A percentile compares a stretch with the other conserved stretches of the same genome.
These are phyloP conservation scores for Jatropha multifida DNA, from an alignment of 441 rosid species.

Conservation along the genomic window DNA sequence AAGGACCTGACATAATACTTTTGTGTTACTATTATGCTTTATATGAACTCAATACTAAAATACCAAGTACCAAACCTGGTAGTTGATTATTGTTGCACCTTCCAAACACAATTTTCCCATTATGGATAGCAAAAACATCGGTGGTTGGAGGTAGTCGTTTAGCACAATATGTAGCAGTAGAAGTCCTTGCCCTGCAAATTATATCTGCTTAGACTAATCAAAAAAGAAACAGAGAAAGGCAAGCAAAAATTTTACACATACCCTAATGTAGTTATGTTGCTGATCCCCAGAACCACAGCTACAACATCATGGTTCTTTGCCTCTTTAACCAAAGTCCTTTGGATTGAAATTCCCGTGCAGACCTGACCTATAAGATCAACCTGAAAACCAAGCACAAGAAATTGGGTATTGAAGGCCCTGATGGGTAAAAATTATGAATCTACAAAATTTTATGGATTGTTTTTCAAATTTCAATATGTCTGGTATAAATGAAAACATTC, in stretches of 20 bases:
- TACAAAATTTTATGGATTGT: too few relatives aligned
- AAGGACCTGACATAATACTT: constrained; percentile 42
- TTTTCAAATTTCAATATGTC: too few relatives aligned
- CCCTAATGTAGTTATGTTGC: constrained; percentile 50
- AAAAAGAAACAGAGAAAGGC: constrained; percentile 20
- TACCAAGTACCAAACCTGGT: constrained; percentile 54
- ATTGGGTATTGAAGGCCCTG: not conserved
- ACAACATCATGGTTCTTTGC: constrained; percentile 53
- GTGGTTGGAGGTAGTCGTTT: constrained; percentile 64
- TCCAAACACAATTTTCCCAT: constrained; percentile 66
- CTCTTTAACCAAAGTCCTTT: constrained; percentile 61
- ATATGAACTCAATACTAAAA: constrained; percentile 24
- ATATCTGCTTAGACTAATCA: constrained; percentile 42
- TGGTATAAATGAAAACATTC: too few relatives aligned
- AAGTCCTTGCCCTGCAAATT: constrained; percentile 47
- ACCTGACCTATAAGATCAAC: constrained; percentile 60
- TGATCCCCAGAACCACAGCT: constrained; percentile 66
- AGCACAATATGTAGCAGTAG: constrained; percentile 67
- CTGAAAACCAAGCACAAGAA: constrained; percentile 38
- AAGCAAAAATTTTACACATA: constrained; percentile 25
- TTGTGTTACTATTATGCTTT: not conserved
- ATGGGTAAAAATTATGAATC: too few relatives aligned
- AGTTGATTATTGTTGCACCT: constrained; percentile 54
- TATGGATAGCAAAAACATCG: constrained; percentile 71
- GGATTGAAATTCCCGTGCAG: constrained; percentile 51